Evolutionary conservation across 164 flowering plant species (phyloP).

Genomic region (Stephania yunnanensis): DNA sequence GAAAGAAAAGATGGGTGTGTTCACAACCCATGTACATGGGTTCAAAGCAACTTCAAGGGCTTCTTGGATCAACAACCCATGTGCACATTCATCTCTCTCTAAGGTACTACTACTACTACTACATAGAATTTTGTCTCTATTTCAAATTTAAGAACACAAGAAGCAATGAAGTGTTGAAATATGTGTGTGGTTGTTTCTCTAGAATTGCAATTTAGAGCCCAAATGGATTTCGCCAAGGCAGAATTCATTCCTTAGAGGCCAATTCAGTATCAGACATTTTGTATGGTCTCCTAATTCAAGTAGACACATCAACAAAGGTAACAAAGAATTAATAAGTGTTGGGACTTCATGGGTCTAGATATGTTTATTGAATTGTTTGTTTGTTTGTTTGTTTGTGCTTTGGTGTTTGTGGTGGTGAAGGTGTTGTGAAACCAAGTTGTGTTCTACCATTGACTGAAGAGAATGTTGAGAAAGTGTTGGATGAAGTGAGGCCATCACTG

Average conservation of each 20-base stretch:
- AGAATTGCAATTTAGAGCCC: constrained; percentile 25
- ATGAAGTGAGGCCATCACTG: constrained; percentile 72
- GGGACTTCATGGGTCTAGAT: background rate
- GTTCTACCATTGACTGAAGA: constrained; percentile 79
- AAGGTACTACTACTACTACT: constrained; percentile 21
- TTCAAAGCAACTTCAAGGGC: constrained; percentile 16
- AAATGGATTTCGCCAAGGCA: constrained; percentile 27
- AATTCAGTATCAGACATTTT: constrained; percentile 20
- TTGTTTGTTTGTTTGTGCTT: background rate
- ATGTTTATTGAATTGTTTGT: background rate
- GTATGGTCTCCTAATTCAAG: constrained; percentile 13
- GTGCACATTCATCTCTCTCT: constrained; percentile 14
- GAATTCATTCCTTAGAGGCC: constrained; percentile 32
- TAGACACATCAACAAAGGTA: constrained; percentile 19
- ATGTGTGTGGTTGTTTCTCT: background rate
- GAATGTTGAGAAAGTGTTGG: constrained; percentile 82
- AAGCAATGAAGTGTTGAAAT: background rate
- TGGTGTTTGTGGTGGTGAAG: constrained; percentile 15
- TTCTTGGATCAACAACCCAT: constrained; percentile 20
- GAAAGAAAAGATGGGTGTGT: constrained; percentile 15
- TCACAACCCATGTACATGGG: constrained; percentile 24
- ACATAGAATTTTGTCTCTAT: background rate
- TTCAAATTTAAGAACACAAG: background rate
- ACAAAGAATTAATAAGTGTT: background rate
- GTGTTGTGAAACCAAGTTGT: constrained; percentile 21